Evolutionary conservation across 345 rosid species (phyloP), one percentile per base, ranked within the genome.

Genomic region (Gossypium bickii): DNA sequence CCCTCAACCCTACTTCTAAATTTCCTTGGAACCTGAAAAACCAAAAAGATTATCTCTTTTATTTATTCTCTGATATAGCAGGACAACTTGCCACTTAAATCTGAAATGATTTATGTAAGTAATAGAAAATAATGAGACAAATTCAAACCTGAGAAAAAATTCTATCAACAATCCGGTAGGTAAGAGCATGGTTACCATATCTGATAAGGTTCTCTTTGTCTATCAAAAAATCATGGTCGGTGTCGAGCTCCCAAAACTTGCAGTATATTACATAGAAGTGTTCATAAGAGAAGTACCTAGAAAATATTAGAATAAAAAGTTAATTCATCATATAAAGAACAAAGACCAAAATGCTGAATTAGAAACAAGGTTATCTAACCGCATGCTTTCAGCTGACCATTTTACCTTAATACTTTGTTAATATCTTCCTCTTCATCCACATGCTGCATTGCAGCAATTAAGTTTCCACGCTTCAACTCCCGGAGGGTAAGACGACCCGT

Each of bases 341-440:
- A 10, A 34, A 41, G 15, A 18, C 43, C 12, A 29, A 74, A 74
- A 20, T 41, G 18, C 41, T 15, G 13, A 65, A 41, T 48, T 4
- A 34, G 76, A 74, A 12, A 17, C 38, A 73, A 48, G 61, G 62
- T 69, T 45, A 10, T 64, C 20, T n/a, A 16, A 60, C 24, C 3
- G 34, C 48, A 74, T 25, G 49, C 20, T 51, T 22, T 29, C 24
- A 52, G 51, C 51, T 3, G 24, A 29, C 38, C n/a, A 27, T 17
- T 48, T 66, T 55, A 95, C 99, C 99, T 95, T 78, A 90, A 85
- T 75, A 95, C 91, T 83, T 89, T 89, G 86, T 90, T 90, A 79
- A 90, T 95, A 84, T 93, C 98, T 67, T 90, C 97, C 85, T 93
- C 98, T 73, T 93, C 94, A 58, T 93, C 99, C 65, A 87, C 91